phyloP scores from a whole-genome alignment of 768 basidiomycete species.

The Termitomyces sp. region DNA sequence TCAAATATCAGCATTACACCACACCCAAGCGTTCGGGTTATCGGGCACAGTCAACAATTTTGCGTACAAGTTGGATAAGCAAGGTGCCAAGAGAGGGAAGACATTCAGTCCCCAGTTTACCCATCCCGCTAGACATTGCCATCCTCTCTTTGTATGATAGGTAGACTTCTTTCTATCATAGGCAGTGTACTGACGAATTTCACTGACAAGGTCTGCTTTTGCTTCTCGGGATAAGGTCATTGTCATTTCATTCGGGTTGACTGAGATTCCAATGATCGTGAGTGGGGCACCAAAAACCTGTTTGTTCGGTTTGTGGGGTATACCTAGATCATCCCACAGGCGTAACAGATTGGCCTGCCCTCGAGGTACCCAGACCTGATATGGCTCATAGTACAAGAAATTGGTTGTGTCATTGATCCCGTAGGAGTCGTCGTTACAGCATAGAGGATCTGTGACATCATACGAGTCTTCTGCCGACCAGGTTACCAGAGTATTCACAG shows the following conservation, averaged over 20 bases:
- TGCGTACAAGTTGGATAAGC: too few relatives aligned
- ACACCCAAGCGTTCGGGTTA: background rate
- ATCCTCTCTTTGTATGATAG: background rate
- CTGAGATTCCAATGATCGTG: conserved; percentile 34
- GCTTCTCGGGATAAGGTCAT: conserved; percentile 9
- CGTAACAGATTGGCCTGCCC: background rate
- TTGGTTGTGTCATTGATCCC: conserved; percentile 13
- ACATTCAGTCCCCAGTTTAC: background rate
- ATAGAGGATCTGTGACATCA: conserved; percentile 16
- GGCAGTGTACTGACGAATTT: background rate
- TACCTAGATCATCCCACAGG: conserved; percentile 28
- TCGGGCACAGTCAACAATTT: background rate
- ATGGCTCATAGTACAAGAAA: conserved; percentile 19
- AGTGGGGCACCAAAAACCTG: conserved; percentile 30
- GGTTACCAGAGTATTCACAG: conserved; percentile 24
- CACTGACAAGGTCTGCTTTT: conserved; percentile 15
- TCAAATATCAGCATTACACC: background rate
- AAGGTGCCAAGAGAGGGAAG: too few relatives aligned
- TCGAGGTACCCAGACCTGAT: conserved; percentile 8
- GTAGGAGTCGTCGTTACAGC: conserved; percentile 29
- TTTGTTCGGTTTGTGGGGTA: conserved; percentile 36
- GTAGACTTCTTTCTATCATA: background rate
- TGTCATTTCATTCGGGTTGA: conserved; percentile 29
- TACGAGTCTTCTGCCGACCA: conserved; percentile 28
- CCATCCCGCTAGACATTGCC: background rate